phyloP scores from a whole-genome alignment of 345 rosid species.

The Anastatica hierochuntica region DNA sequence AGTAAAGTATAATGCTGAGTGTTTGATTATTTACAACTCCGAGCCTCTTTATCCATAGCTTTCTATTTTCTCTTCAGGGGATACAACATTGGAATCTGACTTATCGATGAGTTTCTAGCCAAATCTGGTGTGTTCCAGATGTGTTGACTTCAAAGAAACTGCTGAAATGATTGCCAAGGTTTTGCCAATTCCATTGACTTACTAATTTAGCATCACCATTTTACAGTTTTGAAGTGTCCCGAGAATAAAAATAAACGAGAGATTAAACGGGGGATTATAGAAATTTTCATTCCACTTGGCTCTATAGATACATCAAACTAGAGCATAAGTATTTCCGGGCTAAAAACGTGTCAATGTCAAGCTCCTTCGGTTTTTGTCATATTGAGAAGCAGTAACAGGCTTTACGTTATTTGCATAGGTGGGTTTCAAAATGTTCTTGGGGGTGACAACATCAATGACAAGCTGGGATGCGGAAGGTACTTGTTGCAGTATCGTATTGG shows the following conservation, averaged over 20 bases:
- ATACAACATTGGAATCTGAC: slow-evolving; percentile 71
- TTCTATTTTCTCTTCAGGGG: slow-evolving; percentile 48
- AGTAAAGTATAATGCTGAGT: too few relatives aligned
- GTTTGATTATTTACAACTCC: too few relatives aligned
- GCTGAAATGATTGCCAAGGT: slow-evolving; percentile 92
- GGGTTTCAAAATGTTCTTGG: slow-evolving; percentile 94
- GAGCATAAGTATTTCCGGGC: too few relatives aligned
- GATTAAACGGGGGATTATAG: neutral
- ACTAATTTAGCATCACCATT: neutral
- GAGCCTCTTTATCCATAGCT: neutral
- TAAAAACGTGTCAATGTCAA: neutral
- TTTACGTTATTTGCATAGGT: slow-evolving; percentile 32
- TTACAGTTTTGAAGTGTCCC: neutral
- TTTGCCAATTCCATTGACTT: neutral
- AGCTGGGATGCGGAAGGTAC: slow-evolving; percentile 89
- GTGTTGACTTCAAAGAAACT: slow-evolving; percentile 86
- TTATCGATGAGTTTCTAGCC: slow-evolving; percentile 83
- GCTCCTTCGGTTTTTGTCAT: neutral
- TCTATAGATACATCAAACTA: neutral
- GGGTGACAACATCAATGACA: slow-evolving; percentile 70
- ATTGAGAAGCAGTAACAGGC: neutral
- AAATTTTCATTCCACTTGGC: neutral
- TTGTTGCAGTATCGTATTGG: slow-evolving; percentile 69
- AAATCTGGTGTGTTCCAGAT: slow-evolving; percentile 82
- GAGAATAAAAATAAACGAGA: neutral